Base-by-base conservation (phyloP, 2,329 filamentous ascomycete genomes). In the Escovopsis sp. region DNA sequence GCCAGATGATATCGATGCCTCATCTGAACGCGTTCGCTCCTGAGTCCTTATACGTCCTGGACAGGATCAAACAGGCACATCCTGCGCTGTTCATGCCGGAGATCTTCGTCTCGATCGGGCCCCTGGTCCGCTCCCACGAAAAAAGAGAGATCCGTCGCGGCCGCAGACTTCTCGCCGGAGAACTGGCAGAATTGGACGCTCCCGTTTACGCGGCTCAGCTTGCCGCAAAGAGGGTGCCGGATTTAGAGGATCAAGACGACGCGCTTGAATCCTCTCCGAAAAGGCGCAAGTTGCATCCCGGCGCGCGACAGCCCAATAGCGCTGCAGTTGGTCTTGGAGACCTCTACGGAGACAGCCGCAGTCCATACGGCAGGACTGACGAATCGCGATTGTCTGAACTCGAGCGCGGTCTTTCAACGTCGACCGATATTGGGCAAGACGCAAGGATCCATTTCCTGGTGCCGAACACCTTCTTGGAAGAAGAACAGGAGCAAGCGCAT, bases 151-250 rank as follows among this genome's bases (percentile, higher is more conserved):
- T 35, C 18, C 42, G 42, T 17, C 51, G 51, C 9, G 54, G 57
- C 31, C 52, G 60, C 35, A 52, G 60, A 37, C 44, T 50, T 43
- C 55, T 62, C 33, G 54, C 56, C 3, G 48, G 57, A 9, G 62
- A 65, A 34, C 57, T 71, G 14, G 64, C 66, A 26, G 55, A 61
- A n/a, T 47, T 71, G 19, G 57, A 61, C 35, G 67, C 67, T 2
- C 67, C 67, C 3, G 62, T 68, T 19, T 71, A 71, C 46, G 55
- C 49, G n/a, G 54, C 55, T 9, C 56, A 59, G 41, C 38, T 51
- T 33, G 50, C 55, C 11, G 48, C 52, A 9, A 59, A 57, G 39
- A 52, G 51, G 25, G 46, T 41, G 2, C 36, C 42, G 4, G 48
- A 50, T 25, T 40, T 41, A 6, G 29, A 40, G 4, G n/a, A n/a